phyloP scores from a whole-genome alignment of 208 protist species.

The Naegleria gruberi region DNA sequence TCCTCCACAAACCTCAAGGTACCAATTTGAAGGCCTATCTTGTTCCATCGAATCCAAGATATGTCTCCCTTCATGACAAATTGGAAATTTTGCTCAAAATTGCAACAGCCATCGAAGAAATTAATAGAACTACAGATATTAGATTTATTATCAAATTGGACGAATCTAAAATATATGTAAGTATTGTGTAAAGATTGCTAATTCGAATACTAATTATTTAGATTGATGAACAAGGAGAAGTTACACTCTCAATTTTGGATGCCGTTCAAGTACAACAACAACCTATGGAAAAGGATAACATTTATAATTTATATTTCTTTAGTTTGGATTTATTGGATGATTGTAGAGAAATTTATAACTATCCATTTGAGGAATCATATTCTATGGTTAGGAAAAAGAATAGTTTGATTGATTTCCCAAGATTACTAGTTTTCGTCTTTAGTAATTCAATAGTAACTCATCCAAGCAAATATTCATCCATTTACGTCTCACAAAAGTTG shows the following conservation, averaged over 20 bases:
- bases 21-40: not conserved
- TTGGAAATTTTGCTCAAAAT: not conserved
- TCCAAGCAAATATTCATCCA: not conserved
- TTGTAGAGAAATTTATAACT: not conserved
- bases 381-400: no score
- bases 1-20: not conserved
- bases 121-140: not conserved
- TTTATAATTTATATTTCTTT: not conserved
- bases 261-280: not conserved
- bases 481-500: not conserved
- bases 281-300: not conserved
- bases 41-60: not conserved
- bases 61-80: not conserved
- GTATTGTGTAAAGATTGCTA: not conserved
- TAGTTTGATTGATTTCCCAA: not conserved
- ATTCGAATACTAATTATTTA: not conserved
- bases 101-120: not conserved
- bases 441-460: not conserved
- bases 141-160: not conserved
- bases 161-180: not conserved
- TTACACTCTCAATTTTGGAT: not conserved
- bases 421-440: not conserved
- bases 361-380: not conserved
- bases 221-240: not conserved
- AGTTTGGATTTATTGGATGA: not conserved